A percentile compares a stretch with the other conserved stretches of the same genome.
phyloP scores from a whole-genome alignment of 805 yeast species.

The Saturnispora hagleri region DNA sequence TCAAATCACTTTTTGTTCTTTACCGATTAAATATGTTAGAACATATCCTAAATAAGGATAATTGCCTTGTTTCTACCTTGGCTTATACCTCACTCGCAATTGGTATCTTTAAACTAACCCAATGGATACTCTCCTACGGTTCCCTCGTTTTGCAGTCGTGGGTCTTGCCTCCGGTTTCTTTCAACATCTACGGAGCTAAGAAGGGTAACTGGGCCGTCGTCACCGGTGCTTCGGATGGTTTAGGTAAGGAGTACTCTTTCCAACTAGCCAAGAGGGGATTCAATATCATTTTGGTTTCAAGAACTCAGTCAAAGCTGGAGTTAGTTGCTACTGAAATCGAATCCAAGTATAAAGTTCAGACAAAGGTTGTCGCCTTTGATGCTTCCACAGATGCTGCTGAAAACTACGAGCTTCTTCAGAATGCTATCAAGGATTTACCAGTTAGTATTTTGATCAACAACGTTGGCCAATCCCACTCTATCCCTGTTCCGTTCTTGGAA shows the following conservation, averaged over 20 bases:
- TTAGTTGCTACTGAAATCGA: conserved; percentile 54
- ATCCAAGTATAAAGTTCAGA: conserved; percentile 48
- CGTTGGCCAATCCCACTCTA: conserved; percentile 90
- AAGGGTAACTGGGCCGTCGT: conserved; percentile 83
- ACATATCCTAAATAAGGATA: conserved; percentile 1
- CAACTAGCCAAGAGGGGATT: conserved; percentile 84
- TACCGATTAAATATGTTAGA: neutral
- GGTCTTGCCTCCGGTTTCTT: conserved; percentile 51
- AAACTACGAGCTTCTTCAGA: conserved; percentile 45
- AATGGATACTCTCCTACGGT: conserved; percentile 37
- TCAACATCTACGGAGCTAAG: conserved; percentile 66
- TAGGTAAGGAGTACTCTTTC: conserved; percentile 83
- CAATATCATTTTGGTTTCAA: conserved; percentile 73
- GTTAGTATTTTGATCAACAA: conserved; percentile 79
- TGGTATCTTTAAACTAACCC: conserved; percentile 55
- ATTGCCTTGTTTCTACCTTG: conserved; percentile 10
- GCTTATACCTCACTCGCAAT: conserved; percentile 39
- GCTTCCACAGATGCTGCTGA: conserved; percentile 52
- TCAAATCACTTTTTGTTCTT: neutral
- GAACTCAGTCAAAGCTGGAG: conserved; percentile 69
- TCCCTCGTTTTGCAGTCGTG: conserved; percentile 55
- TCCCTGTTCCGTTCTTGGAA: conserved; percentile 88
- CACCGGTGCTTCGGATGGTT: conserved; percentile 96
- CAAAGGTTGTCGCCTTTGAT: conserved; percentile 68
- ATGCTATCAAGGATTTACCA: conserved; percentile 41